phyloP scores from a whole-genome alignment of 371 early-diverging fungal genomes.

The Mortierella sp. region DNA sequence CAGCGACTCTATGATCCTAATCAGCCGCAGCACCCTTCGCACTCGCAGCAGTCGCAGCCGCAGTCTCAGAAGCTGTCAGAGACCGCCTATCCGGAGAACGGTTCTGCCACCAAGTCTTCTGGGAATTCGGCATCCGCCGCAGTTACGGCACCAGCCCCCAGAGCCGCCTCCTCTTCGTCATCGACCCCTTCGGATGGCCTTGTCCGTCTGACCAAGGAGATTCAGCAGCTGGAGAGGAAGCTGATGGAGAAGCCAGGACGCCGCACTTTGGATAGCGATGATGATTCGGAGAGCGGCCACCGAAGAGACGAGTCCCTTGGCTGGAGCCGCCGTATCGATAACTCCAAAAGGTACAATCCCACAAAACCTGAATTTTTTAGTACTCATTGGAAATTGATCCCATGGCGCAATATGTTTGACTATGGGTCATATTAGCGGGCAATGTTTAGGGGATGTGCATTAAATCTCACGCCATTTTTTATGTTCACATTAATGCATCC shows the following conservation, averaged over 20 bases:
- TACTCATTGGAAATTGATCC: background rate
- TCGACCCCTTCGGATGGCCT: conserved; percentile 35
- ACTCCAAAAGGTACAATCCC: conserved; percentile 51
- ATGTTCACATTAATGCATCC: background rate
- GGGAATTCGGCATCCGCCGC: conserved; percentile 10
- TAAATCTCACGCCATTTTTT: conserved; percentile 7
- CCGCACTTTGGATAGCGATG: conserved; percentile 49
- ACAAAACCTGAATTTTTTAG: background rate
- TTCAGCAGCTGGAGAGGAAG: conserved; percentile 52
- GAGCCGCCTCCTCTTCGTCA: background rate
- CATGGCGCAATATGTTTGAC: conserved; percentile 7
- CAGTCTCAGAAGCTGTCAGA: conserved; percentile 14
- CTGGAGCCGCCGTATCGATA: conserved; percentile 51
- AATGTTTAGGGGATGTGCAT: background rate
- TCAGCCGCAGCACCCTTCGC: conserved; percentile 23
- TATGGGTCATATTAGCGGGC: conserved; percentile 1
- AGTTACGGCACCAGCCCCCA: conserved; percentile 7
- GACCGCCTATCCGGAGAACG: background rate
- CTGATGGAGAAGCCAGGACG: conserved; percentile 50
- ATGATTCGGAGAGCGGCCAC: conserved; percentile 23
- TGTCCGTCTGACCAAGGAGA: conserved; percentile 50
- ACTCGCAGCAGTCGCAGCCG: conserved; percentile 32
- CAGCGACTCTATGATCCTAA: conserved; percentile 48
- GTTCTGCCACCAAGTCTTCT: conserved; percentile 3
- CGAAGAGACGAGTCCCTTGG: conserved; percentile 29